A percentile compares a stretch with the other conserved stretches of the same genome.
phyloP scores from a whole-genome alignment of 179 eudicot species.

The Corrigiola litoralis region DNA sequence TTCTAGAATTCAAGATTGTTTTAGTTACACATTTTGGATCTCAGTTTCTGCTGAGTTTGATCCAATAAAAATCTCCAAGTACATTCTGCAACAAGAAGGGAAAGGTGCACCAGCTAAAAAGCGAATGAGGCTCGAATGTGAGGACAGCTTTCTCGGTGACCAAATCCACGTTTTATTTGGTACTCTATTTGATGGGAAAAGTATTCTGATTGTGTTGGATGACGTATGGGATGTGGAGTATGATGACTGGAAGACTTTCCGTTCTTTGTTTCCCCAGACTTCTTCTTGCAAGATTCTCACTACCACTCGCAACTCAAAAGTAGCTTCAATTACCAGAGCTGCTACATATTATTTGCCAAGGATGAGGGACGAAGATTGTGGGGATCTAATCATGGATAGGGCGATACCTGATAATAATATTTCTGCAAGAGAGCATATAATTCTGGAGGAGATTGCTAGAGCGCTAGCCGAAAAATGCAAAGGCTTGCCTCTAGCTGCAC shows the following conservation, averaged over 20 bases:
- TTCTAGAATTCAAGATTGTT: neutral
- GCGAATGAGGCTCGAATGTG: neutral
- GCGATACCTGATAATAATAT: neutral
- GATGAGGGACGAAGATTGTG: constrained; percentile 20
- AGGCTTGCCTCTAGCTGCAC: neutral
- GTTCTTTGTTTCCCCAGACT: neutral
- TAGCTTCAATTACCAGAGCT: constrained; percentile 12
- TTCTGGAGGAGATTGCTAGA: constrained; percentile 2
- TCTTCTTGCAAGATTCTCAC: constrained; percentile 19
- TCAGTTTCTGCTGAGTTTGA: neutral
- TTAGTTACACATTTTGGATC: neutral
- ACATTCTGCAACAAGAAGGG: neutral
- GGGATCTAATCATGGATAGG: constrained; percentile 11
- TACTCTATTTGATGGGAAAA: neutral
- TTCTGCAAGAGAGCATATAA: neutral
- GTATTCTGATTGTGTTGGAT: constrained; percentile 18
- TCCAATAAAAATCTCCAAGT: neutral
- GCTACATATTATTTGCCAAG: constrained; percentile 1
- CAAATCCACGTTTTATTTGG: neutral
- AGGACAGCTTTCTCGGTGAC: constrained; percentile 4
- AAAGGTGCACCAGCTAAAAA: neutral
- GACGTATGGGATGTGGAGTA: constrained; percentile 20
- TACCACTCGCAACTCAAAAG: constrained; percentile 19
- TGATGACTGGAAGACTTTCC: constrained; percentile 12
- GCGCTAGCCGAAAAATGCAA: neutral